Evolutionary conservation across 2,329 filamentous ascomycete genomes (phyloP), one percentile per base, ranked within the genome.

Genomic region (Herpotrichia juniperi): DNA sequence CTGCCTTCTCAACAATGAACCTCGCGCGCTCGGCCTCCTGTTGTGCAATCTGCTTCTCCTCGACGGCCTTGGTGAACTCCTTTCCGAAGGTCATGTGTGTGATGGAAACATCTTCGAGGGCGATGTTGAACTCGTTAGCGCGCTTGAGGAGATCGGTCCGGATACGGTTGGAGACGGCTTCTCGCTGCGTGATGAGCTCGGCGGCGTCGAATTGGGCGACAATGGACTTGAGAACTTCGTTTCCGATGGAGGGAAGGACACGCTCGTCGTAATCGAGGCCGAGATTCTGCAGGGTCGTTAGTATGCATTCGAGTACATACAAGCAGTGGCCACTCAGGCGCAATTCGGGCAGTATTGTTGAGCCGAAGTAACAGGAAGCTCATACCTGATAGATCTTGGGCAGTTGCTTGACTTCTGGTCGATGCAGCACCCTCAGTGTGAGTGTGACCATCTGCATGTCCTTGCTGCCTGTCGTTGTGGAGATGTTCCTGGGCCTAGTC

Each of bases 61-160:
- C 94, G 69, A 99, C 94, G 61, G 94, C 94, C 77, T 91, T 90
- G 56, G 94, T 99, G 83, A 99, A 99, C 79, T 99, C 94, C 77
- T 93, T 93, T 66, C 94, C 94, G 74, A 99, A 99, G 47, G 94
- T 99, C 94, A 99, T 99, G 84, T 99, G 94, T 56, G 94, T 99
- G 78, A 99, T 99, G 72, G 91, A 96, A 54, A 99, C 94, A 72
- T 99, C 94, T 79, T 99, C 94, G 48, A 99, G 90, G 24, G 92
- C 91, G 72, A 99, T 99, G 83, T 99, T 96, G 87, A 99, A 99
- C 78, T 99, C 94, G 69, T 88, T 81, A 42, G 94, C 94, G 69
- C 94, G 93, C 80, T 89, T 92, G 72, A 94, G 88, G 44, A 99
- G 87, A 75, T 99, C 94, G 65, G 84, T 83, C 56, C 91, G 92